Conservation (phyloP, 208 protist genomes). For the Jaenimonas drosophilae region DNA sequence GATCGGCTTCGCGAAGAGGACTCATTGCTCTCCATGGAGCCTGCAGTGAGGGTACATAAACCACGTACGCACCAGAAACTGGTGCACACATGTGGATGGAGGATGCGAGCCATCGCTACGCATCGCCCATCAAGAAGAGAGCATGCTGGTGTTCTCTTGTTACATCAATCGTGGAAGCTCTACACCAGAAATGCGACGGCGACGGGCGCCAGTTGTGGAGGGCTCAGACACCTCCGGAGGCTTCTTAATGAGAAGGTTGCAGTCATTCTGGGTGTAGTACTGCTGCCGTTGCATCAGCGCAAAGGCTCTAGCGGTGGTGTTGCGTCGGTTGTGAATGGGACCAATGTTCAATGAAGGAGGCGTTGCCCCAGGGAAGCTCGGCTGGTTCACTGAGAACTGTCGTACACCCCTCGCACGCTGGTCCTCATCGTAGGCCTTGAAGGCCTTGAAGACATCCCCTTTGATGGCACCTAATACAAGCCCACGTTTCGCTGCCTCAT, state of each 20-base stretch:
- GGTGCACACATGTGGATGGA: too few relatives aligned
- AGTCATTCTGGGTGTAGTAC: conserved; percentile 84
- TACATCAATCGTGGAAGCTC: conserved; percentile 1
- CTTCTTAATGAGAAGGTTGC: conserved; percentile 42
- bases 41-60: too few relatives aligned
- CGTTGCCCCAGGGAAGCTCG: conserved; percentile 24
- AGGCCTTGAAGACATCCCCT: neutral
- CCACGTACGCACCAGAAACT: too few relatives aligned
- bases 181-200: neutral
- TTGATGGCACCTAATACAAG: neutral
- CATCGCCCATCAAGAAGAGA: too few relatives aligned
- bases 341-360: conserved; percentile 39
- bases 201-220: neutral
- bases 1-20: neutral
- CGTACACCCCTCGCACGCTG: neutral
- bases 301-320: conserved; percentile 36
- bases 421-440: neutral
- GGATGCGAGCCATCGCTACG: too few relatives aligned
- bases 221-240: neutral
- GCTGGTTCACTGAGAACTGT: conserved; percentile 15
- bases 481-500: neutral
- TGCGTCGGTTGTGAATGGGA: conserved; percentile 31
- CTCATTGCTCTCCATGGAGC: neutral
- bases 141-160: conserved; percentile 14
- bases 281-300: conserved; percentile 71